Conservation (phyloP, 768 basidiomycete genomes). For the Auricularia sp. region DNA sequence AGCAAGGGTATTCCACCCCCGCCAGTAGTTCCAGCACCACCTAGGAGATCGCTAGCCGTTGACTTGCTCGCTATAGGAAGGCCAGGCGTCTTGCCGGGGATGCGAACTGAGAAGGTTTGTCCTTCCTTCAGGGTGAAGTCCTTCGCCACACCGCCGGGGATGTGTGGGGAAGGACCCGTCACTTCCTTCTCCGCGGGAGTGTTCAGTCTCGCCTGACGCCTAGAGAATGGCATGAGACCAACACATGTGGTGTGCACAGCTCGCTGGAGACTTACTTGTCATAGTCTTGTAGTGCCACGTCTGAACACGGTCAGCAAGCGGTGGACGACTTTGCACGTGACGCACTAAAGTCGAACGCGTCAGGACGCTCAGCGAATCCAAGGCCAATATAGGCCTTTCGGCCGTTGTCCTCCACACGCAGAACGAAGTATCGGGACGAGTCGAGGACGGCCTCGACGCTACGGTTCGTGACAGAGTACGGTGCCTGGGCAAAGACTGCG, state of each 20-base stretch:
- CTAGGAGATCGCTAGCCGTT: conserved; percentile 20
- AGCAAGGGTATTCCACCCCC: conserved; percentile 60
- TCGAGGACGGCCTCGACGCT: conserved; percentile 93
- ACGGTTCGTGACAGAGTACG: conserved; percentile 68
- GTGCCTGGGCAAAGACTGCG: conserved; percentile 78
- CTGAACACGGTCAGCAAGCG: conserved; percentile 28
- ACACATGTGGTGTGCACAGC: not conserved
- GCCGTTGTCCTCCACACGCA: conserved; percentile 79
- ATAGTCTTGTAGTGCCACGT: conserved; percentile 80
- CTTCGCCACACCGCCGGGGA: conserved; percentile 75
- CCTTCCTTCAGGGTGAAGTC: conserved; percentile 93
- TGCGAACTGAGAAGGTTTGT: conserved; percentile 83
- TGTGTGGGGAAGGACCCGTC: conserved; percentile 46
- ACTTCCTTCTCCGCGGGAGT: conserved; percentile 34
- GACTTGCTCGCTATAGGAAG: conserved; percentile 14
- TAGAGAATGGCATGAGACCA: conserved; percentile 3
- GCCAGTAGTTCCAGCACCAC: conserved; percentile 20
- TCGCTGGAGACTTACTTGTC: conserved; percentile 46
- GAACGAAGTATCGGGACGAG: conserved; percentile 89
- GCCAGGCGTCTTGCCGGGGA: conserved; percentile 53
- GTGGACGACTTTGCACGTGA: not conserved
- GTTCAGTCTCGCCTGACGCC: conserved; percentile 24
- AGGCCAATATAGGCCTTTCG: conserved; percentile 89
- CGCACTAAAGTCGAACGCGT: conserved; percentile 6
- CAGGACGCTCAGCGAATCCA: conserved; percentile 76